A percentile compares a stretch with the other conserved stretches of the same genome.
phyloP scores from a whole-genome alignment of 768 basidiomycete genomes.

The Panaeolus cyanescens region DNA sequence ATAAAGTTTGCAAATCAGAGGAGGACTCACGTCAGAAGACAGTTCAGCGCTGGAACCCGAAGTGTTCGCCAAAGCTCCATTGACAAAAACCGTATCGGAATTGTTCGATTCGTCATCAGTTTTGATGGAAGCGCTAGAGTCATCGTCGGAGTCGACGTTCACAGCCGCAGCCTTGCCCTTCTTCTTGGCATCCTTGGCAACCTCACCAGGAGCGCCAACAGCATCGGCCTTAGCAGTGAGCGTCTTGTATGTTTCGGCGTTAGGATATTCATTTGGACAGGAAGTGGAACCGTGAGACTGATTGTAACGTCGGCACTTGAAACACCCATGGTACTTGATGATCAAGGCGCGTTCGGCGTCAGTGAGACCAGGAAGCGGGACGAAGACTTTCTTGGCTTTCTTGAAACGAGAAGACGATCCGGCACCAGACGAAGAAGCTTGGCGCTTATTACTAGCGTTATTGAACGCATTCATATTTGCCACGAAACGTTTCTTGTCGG shows the following conservation, averaged over 20 bases:
- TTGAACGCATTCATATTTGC: too few species aligned
- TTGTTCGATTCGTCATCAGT: background rate
- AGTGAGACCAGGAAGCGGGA: background rate
- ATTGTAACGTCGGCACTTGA: background rate
- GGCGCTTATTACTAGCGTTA: too few species aligned
- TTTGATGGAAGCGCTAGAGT: background rate
- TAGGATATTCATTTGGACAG: background rate
- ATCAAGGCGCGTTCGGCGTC: background rate
- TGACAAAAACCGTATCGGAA: background rate
- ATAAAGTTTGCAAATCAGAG: background rate
- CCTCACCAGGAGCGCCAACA: background rate
- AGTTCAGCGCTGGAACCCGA: background rate
- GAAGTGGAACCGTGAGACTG: background rate
- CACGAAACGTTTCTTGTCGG: too few species aligned
- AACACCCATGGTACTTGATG: background rate
- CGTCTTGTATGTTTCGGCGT: background rate
- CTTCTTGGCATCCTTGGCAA: background rate
- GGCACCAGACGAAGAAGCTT: too few species aligned
- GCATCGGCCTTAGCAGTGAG: background rate
- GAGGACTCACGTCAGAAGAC: background rate
- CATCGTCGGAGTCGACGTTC: background rate
- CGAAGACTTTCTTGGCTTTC: background rate
- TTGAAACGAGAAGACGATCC: too few species aligned
- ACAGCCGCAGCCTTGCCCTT: background rate
- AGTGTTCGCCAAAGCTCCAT: background rate